Evolutionary conservation across 805 yeast species (phyloP).

Genomic region (Torulaspora maleeae): DNA sequence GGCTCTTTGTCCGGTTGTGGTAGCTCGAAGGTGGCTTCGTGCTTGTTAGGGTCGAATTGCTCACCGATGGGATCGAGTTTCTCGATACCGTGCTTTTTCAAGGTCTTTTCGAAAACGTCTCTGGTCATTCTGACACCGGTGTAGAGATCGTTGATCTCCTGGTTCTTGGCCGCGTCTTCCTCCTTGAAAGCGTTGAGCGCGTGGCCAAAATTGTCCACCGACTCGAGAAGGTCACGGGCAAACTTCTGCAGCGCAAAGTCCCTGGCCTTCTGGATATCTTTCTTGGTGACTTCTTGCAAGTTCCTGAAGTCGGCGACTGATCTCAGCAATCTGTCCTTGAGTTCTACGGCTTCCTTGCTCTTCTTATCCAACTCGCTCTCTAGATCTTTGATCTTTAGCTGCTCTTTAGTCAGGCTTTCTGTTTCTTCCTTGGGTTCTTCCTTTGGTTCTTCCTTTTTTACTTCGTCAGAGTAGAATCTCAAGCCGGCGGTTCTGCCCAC

Average conservation of each 20-base stretch:
- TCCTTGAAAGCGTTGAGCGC: slow-evolving; percentile 70
- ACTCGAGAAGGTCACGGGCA: slow-evolving; percentile 83
- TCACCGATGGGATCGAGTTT: slow-evolving; percentile 83
- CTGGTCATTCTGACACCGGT: slow-evolving; percentile 92
- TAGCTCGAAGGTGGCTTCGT: slow-evolving; percentile 88
- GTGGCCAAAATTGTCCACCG: slow-evolving; percentile 84
- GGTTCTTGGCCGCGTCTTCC: slow-evolving; percentile 53
- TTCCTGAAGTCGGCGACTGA: slow-evolving; percentile 90
- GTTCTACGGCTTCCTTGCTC: slow-evolving; percentile 69
- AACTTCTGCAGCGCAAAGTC: slow-evolving; percentile 91
- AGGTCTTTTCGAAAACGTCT: slow-evolving; percentile 78
- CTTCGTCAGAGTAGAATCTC: slow-evolving; percentile 29
- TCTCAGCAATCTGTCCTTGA: slow-evolving; percentile 78
- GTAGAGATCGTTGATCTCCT: slow-evolving; percentile 66
- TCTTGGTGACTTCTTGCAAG: slow-evolving; percentile 83
- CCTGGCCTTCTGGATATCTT: slow-evolving; percentile 79
- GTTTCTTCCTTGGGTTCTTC: slow-evolving; percentile 3
- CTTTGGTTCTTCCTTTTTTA: slow-evolving; percentile 7
- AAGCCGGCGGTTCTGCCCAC: slow-evolving; percentile 2
- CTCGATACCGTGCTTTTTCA: slow-evolving; percentile 70
- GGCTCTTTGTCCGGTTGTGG: slow-evolving; percentile 86
- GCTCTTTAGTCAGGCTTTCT: slow-evolving; percentile 23
- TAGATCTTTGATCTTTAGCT: slow-evolving; percentile 36
- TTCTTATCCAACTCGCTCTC: slow-evolving; percentile 53
- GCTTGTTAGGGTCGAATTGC: slow-evolving; percentile 82